These are phyloP conservation scores for Aspergillus alliaceus DNA, from an alignment of 2,329 filamentous ascomycete species.

Conservation along the genomic window DNA sequence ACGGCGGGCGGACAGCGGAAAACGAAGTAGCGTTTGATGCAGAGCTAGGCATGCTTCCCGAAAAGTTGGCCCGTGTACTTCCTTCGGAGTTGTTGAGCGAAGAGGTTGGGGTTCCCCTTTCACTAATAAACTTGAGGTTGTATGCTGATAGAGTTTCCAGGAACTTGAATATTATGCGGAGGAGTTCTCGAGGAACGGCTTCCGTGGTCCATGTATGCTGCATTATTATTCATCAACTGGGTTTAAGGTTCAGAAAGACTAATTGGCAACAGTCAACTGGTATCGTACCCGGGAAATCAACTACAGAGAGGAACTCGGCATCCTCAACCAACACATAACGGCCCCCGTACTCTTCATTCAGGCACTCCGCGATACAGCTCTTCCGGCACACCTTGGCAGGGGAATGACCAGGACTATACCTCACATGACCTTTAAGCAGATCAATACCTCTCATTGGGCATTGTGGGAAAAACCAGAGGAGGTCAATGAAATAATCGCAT, in stretches of 20 bases:
- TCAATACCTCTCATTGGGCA: slow-evolving; percentile 78
- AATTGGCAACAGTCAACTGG: slow-evolving; percentile 64
- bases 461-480: slow-evolving; percentile 70
- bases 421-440: slow-evolving; percentile 63
- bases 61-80: slow-evolving; percentile 59
- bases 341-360: slow-evolving; percentile 73
- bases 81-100: slow-evolving; percentile 61
- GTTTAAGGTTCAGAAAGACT: not conserved
- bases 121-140: too few species aligned
- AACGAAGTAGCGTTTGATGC: slow-evolving; percentile 61
- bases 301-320: slow-evolving; percentile 67
- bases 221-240: not conserved
- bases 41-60: slow-evolving; percentile 62
- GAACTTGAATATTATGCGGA: slow-evolving; percentile 76
- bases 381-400: slow-evolving; percentile 69
- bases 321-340: slow-evolving; percentile 47
- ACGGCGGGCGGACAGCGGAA: slow-evolving; percentile 62
- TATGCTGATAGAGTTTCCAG: slow-evolving; percentile 21
- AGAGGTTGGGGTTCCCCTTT: slow-evolving; percentile 56
- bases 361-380: slow-evolving; percentile 68
- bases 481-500: slow-evolving; percentile 67
- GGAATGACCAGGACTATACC: slow-evolving; percentile 70
- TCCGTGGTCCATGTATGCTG: slow-evolving; percentile 68
- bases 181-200: slow-evolving; percentile 68
- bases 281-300: slow-evolving; percentile 76